Percentiles rank a stretch among this genome's conserved stretches.
Conservation (phyloP, 139 green algal species). For the Chlorella sp. region DNA sequence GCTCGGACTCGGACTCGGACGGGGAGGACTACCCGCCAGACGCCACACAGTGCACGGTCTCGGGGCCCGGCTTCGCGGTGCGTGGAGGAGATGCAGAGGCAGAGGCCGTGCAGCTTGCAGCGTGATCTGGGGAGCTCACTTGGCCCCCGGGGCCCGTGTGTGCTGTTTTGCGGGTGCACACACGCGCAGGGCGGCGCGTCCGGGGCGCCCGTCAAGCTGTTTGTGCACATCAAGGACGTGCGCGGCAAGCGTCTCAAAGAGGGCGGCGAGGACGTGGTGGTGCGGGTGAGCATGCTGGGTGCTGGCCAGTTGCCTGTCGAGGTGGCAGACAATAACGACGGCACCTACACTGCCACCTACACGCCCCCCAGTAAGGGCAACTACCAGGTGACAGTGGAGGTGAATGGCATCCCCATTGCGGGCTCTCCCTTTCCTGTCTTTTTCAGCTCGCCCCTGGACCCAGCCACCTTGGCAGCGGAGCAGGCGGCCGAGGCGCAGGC, state of each 20-base stretch:
- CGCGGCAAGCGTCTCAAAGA: slow-evolving; percentile 17
- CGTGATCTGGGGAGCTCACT: too few species aligned
- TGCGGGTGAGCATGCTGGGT: slow-evolving; percentile 20
- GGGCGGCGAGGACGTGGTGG: slow-evolving; percentile 32
- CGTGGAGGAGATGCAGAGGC: background rate
- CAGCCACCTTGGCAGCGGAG: background rate
- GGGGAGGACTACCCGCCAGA: slow-evolving; percentile 22
- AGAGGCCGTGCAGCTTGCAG: too few species aligned
- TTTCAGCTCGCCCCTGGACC: slow-evolving; percentile 59
- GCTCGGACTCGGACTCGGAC: slow-evolving; percentile 4
- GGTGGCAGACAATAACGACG: slow-evolving; percentile 70
- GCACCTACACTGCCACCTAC: slow-evolving; percentile 80
- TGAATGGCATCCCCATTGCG: slow-evolving; percentile 70
- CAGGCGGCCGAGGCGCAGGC: background rate
- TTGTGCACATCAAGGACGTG: slow-evolving; percentile 26
- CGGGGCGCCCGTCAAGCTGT: slow-evolving; percentile 26
- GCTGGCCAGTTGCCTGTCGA: slow-evolving; percentile 18
- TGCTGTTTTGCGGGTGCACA: too few species aligned
- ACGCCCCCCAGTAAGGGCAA: slow-evolving; percentile 60
- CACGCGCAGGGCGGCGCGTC: slow-evolving; percentile 12
- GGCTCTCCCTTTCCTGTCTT: slow-evolving; percentile 87
- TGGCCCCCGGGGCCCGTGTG: too few species aligned
- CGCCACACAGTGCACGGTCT: slow-evolving; percentile 23
- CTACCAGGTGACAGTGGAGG: slow-evolving; percentile 66
- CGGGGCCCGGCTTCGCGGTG: slow-evolving; percentile 27